Conservation (phyloP, 495 filamentous ascomycete species). For the Penicillium bialowiezense region DNA sequence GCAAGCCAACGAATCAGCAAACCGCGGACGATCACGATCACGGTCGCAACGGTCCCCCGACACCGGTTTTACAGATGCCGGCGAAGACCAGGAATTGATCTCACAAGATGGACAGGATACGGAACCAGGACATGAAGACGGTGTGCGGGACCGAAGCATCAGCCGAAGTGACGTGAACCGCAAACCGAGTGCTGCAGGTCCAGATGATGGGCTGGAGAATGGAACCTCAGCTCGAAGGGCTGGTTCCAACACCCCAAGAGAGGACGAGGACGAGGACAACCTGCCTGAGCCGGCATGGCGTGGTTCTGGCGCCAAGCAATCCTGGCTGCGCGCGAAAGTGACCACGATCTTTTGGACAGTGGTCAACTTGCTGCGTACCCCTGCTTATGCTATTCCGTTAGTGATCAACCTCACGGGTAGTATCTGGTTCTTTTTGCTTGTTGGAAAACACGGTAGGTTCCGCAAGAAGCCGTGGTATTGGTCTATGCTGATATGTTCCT, state of each 20-base stretch:
- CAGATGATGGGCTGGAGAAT: conserved; percentile 1
- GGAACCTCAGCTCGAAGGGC: background rate
- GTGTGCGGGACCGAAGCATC: conserved; percentile 16
- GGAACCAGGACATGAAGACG: background rate
- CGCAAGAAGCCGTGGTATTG: background rate
- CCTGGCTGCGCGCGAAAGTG: conserved; percentile 53
- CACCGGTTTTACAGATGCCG: background rate
- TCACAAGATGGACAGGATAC: conserved; percentile 6
- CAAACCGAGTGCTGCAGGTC: background rate
- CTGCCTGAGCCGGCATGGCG: conserved; percentile 22
- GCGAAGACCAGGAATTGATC: conserved; percentile 25
- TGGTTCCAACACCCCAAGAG: background rate
- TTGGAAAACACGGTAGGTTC: conserved; percentile 82
- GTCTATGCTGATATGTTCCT: background rate
- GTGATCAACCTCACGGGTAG: conserved; percentile 90
- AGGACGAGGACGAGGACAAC: conserved; percentile 21
- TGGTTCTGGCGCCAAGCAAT: conserved; percentile 10
- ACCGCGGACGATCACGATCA: conserved; percentile 13
- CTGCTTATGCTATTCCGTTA: conserved; percentile 80
- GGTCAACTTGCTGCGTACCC: conserved; percentile 72
- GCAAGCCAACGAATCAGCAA: conserved; percentile 6
- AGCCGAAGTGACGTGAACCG: conserved; percentile 7
- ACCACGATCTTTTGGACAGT: conserved; percentile 66
- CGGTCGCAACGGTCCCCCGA: conserved; percentile 1
- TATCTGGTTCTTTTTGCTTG: conserved; percentile 94